A percentile compares a stretch with the other conserved stretches of the same genome.
These are phyloP conservation scores for Pascua sp. DNA, from an alignment of 1,284 basidiomycete species.

Conservation along the genomic window DNA sequence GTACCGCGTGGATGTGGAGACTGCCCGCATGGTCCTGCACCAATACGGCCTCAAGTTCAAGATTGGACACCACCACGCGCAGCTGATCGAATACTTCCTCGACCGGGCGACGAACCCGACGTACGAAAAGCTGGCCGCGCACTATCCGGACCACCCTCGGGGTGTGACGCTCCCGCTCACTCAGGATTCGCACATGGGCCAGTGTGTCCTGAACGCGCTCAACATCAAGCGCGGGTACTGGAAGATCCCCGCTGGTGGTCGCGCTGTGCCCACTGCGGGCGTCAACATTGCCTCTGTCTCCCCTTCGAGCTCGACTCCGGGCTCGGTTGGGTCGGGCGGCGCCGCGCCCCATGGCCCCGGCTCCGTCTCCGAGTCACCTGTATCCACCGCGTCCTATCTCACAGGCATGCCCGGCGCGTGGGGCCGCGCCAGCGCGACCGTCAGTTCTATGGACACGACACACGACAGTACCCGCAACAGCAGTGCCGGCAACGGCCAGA, in stretches of 20 bases:
- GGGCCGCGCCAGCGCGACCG: too few relatives aligned
- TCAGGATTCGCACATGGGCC: slow-evolving; percentile 31
- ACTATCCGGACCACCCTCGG: slow-evolving; percentile 45
- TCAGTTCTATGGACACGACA: too few relatives aligned
- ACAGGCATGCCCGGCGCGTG: too few relatives aligned
- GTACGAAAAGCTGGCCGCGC: slow-evolving; percentile 37
- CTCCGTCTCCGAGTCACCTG: too few relatives aligned
- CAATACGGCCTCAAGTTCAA: slow-evolving; percentile 39
- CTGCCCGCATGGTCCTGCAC: slow-evolving; percentile 30
- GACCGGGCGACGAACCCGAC: slow-evolving; percentile 41
- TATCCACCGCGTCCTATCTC: too few relatives aligned
- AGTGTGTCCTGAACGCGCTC: slow-evolving; percentile 38
- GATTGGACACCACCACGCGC: slow-evolving; percentile 46
- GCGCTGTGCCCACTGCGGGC: too few relatives aligned
- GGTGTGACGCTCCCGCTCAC: slow-evolving; percentile 36
- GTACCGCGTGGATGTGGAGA: slow-evolving; percentile 37
- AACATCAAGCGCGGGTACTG: slow-evolving; percentile 47
- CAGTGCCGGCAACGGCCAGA: too few relatives aligned
- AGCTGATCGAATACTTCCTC: slow-evolving; percentile 46
- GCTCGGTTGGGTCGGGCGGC: too few relatives aligned
- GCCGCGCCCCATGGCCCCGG: too few relatives aligned
- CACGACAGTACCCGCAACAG: too few relatives aligned
- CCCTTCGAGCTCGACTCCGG: too few relatives aligned
- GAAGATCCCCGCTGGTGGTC: slow-evolving; percentile 4
- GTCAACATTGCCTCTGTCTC: too few relatives aligned